Conservation (phyloP, 2,329 filamentous ascomycete genomes). For the Colletotrichum sp. region DNA sequence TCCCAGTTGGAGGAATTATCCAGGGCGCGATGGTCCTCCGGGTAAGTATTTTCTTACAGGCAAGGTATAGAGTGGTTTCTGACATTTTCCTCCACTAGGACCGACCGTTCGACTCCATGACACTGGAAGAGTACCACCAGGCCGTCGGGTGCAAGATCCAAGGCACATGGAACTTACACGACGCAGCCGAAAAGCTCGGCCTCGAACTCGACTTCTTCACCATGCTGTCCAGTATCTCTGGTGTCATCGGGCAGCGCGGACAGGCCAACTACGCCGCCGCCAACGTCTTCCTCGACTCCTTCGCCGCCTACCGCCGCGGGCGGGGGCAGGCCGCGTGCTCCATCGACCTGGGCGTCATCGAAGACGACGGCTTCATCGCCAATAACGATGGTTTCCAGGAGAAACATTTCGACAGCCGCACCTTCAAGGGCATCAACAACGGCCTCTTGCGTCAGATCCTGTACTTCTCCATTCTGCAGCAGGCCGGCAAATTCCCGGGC, state of each 20-base stretch:
- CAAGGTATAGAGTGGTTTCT: too few relatives aligned
- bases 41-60: background rate
- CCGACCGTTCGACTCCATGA: background rate
- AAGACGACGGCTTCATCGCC: background rate
- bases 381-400: background rate
- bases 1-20: background rate
- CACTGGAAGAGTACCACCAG: background rate
- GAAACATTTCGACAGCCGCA: background rate
- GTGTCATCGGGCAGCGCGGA: slow-evolving; percentile 30
- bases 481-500: fast-evolving
- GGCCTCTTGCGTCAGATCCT: background rate
- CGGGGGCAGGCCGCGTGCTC: background rate
- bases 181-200: background rate
- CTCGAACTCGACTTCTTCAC: background rate
- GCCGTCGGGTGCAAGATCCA: background rate
- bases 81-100: background rate
- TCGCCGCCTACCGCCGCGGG: slow-evolving; percentile 24
- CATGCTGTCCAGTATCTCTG: background rate
- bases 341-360: background rate
- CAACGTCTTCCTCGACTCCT: slow-evolving; percentile 36
- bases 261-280: slow-evolving; percentile 40
- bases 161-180: background rate
- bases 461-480: background rate
- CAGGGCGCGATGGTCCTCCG: background rate
- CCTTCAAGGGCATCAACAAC: background rate